These are phyloP conservation scores for Eucalyptus sideroxylon DNA, from an alignment of 345 rosid genomes.

Conservation along the genomic window DNA sequence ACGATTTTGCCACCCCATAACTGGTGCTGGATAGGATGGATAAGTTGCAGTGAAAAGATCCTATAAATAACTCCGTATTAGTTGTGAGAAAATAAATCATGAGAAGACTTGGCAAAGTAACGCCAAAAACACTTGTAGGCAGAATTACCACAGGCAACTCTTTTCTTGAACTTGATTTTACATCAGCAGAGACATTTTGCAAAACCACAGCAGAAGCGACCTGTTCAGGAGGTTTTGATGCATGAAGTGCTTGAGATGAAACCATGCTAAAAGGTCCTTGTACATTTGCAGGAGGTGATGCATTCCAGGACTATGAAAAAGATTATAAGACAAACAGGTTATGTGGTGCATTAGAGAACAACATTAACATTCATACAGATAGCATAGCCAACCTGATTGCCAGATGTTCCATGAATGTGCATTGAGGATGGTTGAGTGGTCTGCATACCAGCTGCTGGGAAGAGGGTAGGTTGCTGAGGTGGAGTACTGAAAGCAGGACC, in stretches of 20 bases:
- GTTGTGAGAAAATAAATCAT: not conserved
- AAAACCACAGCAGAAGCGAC: constrained; percentile 10
- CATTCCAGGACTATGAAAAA: constrained; percentile 49
- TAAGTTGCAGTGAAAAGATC: constrained; percentile 58
- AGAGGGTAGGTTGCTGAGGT: constrained; percentile 35
- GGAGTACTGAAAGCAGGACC: constrained; percentile 26
- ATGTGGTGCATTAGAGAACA: not conserved
- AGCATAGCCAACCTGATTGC: constrained; percentile 41
- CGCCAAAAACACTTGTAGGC: not conserved
- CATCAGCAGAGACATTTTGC: constrained; percentile 27
- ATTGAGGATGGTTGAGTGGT: constrained; percentile 32
- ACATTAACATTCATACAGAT: not conserved
- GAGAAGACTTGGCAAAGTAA: not conserved
- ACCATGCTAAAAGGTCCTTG: constrained; percentile 29
- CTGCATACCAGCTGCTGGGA: constrained; percentile 28
- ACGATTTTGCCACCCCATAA: constrained; percentile 71
- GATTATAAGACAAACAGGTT: not conserved
- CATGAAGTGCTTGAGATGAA: constrained; percentile 26
- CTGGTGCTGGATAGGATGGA: constrained; percentile 39
- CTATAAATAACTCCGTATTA: constrained; percentile 26
- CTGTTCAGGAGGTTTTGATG: constrained; percentile 12
- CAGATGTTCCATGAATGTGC: constrained; percentile 27
- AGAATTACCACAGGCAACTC: constrained; percentile 70
- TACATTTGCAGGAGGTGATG: constrained; percentile 15
- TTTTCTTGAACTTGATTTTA: constrained; percentile 42